Base-by-base conservation (phyloP, 2,329 filamentous ascomycete genomes). In the Monosporascus sp. region DNA sequence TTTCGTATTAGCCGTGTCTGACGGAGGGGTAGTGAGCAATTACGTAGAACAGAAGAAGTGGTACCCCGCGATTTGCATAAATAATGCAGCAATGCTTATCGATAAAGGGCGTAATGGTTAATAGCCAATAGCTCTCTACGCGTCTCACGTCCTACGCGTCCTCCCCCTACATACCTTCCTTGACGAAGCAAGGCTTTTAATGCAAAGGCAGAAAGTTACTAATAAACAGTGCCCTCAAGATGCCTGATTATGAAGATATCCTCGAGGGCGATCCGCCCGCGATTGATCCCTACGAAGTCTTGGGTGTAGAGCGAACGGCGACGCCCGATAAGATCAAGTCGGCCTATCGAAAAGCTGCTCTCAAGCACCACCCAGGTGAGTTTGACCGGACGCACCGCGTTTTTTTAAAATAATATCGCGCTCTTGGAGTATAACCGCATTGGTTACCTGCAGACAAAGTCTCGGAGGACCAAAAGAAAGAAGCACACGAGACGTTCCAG, bases 331-430 rank as follows among this genome's bases (percentile, higher is more conserved):
- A 96, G 64, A 82, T 99, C 74, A 97, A 95, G 70, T 85, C 83
- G 18, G 90, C 93, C 18, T 99, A 99, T 75, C 88, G 90, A 67
- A 96, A 95, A 69, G 84, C 88, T 49, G 94, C 94, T 3, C 78
- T 99, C 54, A 91, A 85, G 70, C 82, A 92, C 63, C 94, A 99
- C 65, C 89, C 89, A 62, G 88, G 88, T 93, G 80, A 62, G 73
- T 50, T 14, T n/a, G 15, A 15, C 7, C 9, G 15, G 27, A 50
- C 27, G 37, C 41, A 3, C 3, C 9, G 15, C 24, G 25, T 20
- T 22, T 45, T n/a, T 38, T 46, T 3, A 45, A 25, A n/a, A 5
- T 14, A 9, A 14, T 14, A 14, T 35, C 31, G 31, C 31, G 31
- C 31, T 35, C 31, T 35, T 35, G 9, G 31, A 35, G 31, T 35